Base-by-base conservation (phyloP, 2,329 filamentous ascomycete species). In the Anthostomella pinea region DNA sequence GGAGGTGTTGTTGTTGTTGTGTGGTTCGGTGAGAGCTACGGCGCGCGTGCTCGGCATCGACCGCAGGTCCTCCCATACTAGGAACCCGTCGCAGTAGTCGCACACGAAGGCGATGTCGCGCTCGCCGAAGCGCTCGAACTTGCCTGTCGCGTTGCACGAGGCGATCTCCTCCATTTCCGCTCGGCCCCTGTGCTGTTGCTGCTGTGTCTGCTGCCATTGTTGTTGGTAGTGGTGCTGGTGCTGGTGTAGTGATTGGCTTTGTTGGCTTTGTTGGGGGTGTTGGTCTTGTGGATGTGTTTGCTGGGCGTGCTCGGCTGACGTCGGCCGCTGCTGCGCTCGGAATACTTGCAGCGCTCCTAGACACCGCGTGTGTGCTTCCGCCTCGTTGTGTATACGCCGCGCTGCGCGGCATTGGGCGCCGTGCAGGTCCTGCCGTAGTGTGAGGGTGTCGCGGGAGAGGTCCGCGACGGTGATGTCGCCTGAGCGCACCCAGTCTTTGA, bases 1-100 rank as follows among this genome's bases (percentile, higher is more conserved):
- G 23, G 23, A n/a, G n/a, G n/a, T n/a, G 22, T 28, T 33, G 32
- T 46, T 8, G 23, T 30, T 21, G 21, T 41, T 13, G 27, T 18
- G 27, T 8, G 5, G 16, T 20, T 33, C 20, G 21, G 23, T 10
- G 14, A 49, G 33, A 53, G 56, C 35, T 57, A 58, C 17, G 7
- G 60, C 53, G 22, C 73, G 60, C 36, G 63, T 57, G 2, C 69
- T 69, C 5, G 76, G 75, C 60, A 79, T 72, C 31, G 59, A 62
- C 45, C 69, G 65, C 20, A 80, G 49, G 51, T 81, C 73, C 39
- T 74, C 67, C 77, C 77, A 80, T 15, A 80, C 59, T 16, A 80
- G 60, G 51, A 75, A 74, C 2, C 77, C 77, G 52, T 79, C 75
- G 59, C 77, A 80, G 52, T 72, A 80, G 58, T 81, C 75, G 60